These are phyloP conservation scores for Alternaria rosae DNA, from an alignment of 2,329 filamentous ascomycete species.

Conservation along the genomic window DNA sequence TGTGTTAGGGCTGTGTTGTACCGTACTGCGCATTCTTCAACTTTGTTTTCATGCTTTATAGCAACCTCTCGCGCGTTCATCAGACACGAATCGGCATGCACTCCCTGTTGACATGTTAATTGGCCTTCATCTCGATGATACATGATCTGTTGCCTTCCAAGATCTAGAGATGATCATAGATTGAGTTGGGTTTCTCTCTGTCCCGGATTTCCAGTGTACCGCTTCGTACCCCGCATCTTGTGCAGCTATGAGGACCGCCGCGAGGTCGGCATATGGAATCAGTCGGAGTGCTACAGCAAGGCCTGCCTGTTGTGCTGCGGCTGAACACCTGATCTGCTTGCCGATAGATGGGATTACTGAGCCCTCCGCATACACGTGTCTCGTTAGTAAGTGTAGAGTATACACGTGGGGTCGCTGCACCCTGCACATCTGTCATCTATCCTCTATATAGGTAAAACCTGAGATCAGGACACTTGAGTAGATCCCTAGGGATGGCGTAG, in stretches of 20 bases:
- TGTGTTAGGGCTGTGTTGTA: not conserved
- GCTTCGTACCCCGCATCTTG: not conserved
- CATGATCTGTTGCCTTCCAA: not conserved
- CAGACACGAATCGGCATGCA: not conserved
- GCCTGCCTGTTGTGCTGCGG: not conserved
- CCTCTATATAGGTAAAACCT: conserved; percentile 6
- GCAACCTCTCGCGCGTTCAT: not conserved
- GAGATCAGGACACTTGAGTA: not conserved
- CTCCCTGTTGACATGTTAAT: not conserved
- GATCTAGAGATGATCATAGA: conserved; percentile 1
- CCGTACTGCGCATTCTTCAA: not conserved
- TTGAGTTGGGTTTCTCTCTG: not conserved
- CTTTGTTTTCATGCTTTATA: not conserved
- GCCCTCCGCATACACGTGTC: not conserved
- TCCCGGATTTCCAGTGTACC: not conserved
- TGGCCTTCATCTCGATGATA: conserved; percentile 5
- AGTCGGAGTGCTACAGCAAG: not conserved
- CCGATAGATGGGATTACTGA: not conserved
- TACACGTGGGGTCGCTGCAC: not conserved
- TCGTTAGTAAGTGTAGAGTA: not conserved
- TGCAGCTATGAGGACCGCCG: not conserved
- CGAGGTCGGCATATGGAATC: not conserved
- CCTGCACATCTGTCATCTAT: conserved; percentile 2
- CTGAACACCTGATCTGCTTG: not conserved
- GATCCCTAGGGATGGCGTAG: not conserved